These are phyloP conservation scores for Entomortierella lignicola DNA, from an alignment of 192 early-diverging fungal species.

Conservation along the genomic window DNA sequence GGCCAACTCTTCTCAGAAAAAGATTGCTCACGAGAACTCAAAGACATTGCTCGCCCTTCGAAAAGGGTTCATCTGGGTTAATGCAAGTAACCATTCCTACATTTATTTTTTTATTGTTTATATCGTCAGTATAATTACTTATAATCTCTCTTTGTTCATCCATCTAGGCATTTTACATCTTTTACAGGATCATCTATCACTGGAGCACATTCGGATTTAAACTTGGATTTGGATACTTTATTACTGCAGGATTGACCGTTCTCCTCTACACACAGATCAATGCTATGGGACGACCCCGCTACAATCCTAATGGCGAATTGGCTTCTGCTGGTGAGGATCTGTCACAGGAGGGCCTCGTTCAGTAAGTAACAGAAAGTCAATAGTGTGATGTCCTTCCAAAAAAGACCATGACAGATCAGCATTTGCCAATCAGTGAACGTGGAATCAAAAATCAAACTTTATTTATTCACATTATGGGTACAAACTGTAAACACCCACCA, in stretches of 20 bases:
- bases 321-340: conserved; percentile 63
- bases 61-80: conserved; percentile 63
- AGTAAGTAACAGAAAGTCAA: conserved; percentile 52
- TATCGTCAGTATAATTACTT: background rate
- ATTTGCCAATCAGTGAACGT: background rate
- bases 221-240: conserved; percentile 53
- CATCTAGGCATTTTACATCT: conserved; percentile 60
- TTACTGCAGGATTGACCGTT: conserved; percentile 60
- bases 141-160: background rate
- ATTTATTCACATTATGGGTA: conserved; percentile 32
- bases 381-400: no score
- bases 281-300: conserved; percentile 57
- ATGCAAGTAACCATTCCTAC: conserved; percentile 37
- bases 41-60: conserved; percentile 64
- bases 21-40: conserved; percentile 66
- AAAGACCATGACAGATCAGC: no score
- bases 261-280: conserved; percentile 63
- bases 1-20: conserved; percentile 76
- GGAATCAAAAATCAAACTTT: conserved; percentile 25
- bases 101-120: background rate
- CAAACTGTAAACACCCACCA: conserved; percentile 16
- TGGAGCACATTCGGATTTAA: conserved; percentile 62
- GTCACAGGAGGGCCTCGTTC: conserved; percentile 62
- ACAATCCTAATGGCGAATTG: conserved; percentile 55
- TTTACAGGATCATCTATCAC: conserved; percentile 65